Base-by-base conservation (phyloP, 1,284 basidiomycete species). In the Inonotus hispidus region DNA sequence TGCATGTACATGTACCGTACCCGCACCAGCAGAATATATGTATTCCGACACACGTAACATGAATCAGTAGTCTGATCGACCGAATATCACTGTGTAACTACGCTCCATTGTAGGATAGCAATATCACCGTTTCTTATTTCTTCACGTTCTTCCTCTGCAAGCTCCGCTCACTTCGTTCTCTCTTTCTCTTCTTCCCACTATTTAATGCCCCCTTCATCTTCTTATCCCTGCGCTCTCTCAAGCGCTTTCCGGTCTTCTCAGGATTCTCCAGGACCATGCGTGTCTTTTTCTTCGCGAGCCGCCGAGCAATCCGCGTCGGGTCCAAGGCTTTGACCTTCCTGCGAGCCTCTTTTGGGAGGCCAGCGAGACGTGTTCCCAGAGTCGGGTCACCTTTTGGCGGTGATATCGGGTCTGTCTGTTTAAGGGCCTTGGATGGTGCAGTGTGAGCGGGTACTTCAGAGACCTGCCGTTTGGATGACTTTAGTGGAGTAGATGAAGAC, bases 221-320 rank as follows among this genome's bases (percentile, higher is more conserved):
- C 25, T 70, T 70, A 47, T 69, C 66, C 61, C 74, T 70, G 64
- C 76, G 74, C 76, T 86, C 89, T 62, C 85, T 67, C 52, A 76
- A 70, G 59, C 78, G 72, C 58, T 75, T 75, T 59, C 77, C 73
- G 35, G 77, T 77, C 43, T 66, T 71, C 47, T 68, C 66, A 64
- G 75, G 74, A 62, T 76, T 76, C 49, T 74, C 78, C 68, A 88
- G 73, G 25, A 74, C 72, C 62, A 77, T 79, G 60, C 83, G 79
- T 32, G 83, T 78, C 74, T 89, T 88, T 75, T 95, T 95, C 84
- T 97, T 97, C 52, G 92, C 92, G 69, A 95, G 71, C 56, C 95
- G 80, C 56, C 95, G 77, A 46, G 88, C 90, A 50, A 93, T 78
- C 46, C 95, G 85, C 58, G 91, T 90, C 0, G 84, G 79, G 69